These are phyloP conservation scores for Diaporthe batatas DNA, from an alignment of 2,329 filamentous ascomycete species.

Conservation along the genomic window DNA sequence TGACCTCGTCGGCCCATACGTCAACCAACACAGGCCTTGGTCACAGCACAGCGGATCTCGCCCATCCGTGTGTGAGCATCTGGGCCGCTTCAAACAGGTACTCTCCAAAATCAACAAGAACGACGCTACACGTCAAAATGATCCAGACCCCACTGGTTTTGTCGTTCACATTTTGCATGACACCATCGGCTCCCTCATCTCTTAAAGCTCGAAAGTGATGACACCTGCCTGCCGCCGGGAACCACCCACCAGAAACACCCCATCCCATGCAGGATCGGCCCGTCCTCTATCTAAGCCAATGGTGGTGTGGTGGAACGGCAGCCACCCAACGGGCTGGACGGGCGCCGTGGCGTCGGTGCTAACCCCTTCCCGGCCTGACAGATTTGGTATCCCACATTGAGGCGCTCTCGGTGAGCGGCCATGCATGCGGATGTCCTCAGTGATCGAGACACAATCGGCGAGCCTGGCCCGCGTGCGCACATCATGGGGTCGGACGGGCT, in stretches of 20 bases:
- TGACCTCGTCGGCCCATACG: not conserved
- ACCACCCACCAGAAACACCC: not conserved
- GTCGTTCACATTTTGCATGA: too few relatives aligned
- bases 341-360: constrained; percentile 8
- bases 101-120: too few relatives aligned
- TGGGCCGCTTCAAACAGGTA: not conserved
- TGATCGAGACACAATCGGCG: not conserved
- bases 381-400: not conserved
- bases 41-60: not conserved
- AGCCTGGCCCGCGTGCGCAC: not conserved
- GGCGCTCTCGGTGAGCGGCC: constrained; percentile 26
- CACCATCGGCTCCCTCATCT: too few relatives aligned
- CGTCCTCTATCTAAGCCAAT: not conserved
- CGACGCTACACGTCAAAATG: too few relatives aligned
- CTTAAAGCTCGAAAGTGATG: not conserved
- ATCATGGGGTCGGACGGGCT: not conserved
- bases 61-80: not conserved
- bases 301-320: not conserved
- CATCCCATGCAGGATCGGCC: not conserved
- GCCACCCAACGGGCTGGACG: not conserved
- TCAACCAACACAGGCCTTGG: not conserved
- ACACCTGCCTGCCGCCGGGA: not conserved
- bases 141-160: too few relatives aligned
- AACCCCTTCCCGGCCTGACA: not conserved
- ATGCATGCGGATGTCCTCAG: not conserved